Evolutionary conservation across 2,329 filamentous ascomycete species (phyloP), one percentile per base, ranked within the genome.

Genomic region (Aspergillus niger): DNA sequence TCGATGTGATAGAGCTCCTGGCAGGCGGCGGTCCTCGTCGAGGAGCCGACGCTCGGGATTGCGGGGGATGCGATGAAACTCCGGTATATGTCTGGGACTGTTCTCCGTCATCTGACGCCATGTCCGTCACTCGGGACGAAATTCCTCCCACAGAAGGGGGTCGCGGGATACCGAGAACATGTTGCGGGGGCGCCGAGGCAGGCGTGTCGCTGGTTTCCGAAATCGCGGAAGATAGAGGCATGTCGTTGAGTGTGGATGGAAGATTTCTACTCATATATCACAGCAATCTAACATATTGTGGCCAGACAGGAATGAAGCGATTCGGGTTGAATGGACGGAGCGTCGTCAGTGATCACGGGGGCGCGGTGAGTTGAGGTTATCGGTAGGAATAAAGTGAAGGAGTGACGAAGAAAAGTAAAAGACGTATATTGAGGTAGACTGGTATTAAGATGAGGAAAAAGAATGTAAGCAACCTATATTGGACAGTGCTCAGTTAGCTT

Each of bases 71-170:
- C 15, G 83, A 83, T 3, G 84, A 85, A 52, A 82, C 70, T 55
- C 80, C 82, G 48, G 61, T 68, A 61, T 62, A 70, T 63, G 77
- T 65, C 50, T 68, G 66, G 47, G 76, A 73, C 39, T 77, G 76
- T 57, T 82, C 79, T 51, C 77, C 82, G 77, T 84, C 81, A 65
- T 84, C 82, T 39, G 82, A 82, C 51, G 76, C 76, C 65, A 83
- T 78, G 67, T 86, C 83, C n/a, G 88, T 91, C 83, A 91, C 88
- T 62, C 86, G 86, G 60, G 88, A 90, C 28, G 89, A 91, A 56
- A 91, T 89, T 60, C 74, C 76, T 52, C 73, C 73, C 11, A 77
- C 67, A 17, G 76, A 78, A 36, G 75, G 74, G 50, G 75, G 74
- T 10, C 75, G 73, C 60, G 75, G 75, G 28, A 90, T 82, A 65